Evolutionary conservation across 129 eudicot genomes (phyloP).

Genomic region (carrot (Daucus carota)): DH1_v3.0 NC_030386.2:32605001-32605500

Average conservation of each 20-base stretch:
- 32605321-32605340: slow-evolving; percentile 30
- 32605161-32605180: neutral
- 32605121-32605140: neutral
- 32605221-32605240: slow-evolving; percentile 56
- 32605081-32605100: neutral
- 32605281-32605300: neutral
- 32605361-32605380: slow-evolving; percentile 92
- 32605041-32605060: neutral
- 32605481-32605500: neutral
- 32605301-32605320: neutral
- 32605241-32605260: slow-evolving; percentile 56
- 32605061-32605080: neutral
- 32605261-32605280: neutral
- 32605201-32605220: slow-evolving; percentile 94
- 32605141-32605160: neutral
- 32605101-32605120: neutral
- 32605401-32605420: slow-evolving; percentile 76
- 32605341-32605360: slow-evolving; percentile 95
- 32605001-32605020: neutral
- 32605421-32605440: slow-evolving; percentile 36
- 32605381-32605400: slow-evolving; percentile 95
- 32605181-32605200: slow-evolving; percentile 83
- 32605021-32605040: neutral
- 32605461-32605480: neutral
- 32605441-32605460: neutral